Evolutionary conservation across 345 rosid species (phyloP).

Genomic region (Moringa oleifera): DNA sequence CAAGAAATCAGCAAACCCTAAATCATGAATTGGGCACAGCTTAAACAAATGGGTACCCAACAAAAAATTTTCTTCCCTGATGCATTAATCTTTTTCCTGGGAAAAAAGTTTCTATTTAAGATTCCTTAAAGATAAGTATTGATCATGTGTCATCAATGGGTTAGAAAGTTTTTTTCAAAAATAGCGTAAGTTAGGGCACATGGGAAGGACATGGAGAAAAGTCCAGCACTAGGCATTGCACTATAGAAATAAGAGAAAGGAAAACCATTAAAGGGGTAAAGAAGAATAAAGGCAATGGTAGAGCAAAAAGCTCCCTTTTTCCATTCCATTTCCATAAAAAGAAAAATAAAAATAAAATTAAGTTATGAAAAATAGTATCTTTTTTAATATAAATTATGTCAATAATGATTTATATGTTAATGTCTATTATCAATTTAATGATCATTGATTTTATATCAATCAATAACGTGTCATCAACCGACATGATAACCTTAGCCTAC

Average conservation of each 20-base stretch:
- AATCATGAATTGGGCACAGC: conserved; percentile 8
- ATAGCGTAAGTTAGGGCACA: conserved; percentile 25
- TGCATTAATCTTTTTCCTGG: background rate
- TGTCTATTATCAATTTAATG: too few relatives aligned
- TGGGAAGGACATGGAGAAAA: conserved; percentile 24
- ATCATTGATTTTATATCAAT: too few relatives aligned
- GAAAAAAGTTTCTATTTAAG: conserved; percentile 10
- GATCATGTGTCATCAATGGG: conserved; percentile 19
- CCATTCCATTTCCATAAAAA: too few relatives aligned
- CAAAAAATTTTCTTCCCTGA: conserved; percentile 3
- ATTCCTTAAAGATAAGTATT: conserved; percentile 28
- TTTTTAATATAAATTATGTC: too few relatives aligned
- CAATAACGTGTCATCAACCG: too few relatives aligned
- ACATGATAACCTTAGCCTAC: too few relatives aligned
- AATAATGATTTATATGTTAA: too few relatives aligned
- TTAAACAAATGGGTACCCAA: conserved; percentile 9
- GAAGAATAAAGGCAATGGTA: background rate
- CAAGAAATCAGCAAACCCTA: background rate
- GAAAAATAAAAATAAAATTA: too few relatives aligned
- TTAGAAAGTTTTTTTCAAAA: conserved; percentile 13
- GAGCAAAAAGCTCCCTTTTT: too few relatives aligned
- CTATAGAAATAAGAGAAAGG: background rate
- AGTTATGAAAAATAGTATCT: too few relatives aligned
- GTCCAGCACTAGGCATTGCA: conserved; percentile 3
- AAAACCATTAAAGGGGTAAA: too few relatives aligned